Base-by-base conservation (phyloP, 129 eudicot species). In the Mikania micrantha region DNA sequence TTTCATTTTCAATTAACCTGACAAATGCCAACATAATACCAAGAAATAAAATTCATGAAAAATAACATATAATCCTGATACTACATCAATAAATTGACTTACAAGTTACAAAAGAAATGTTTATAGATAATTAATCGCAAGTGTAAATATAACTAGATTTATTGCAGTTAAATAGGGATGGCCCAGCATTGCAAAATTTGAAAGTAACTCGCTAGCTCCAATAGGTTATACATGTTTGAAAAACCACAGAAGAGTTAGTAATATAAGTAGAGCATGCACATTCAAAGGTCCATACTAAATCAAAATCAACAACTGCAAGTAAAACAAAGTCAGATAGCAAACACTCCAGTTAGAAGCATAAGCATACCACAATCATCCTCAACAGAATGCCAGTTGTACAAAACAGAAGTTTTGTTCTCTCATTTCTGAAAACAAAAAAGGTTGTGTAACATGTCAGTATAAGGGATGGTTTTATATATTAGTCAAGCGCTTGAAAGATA, bases 331-430 rank as follows among this genome's bases (percentile, higher is more conserved):
- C 40, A 28, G 15, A 70, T 8, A 56, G 50, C 38, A 49, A 20
- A 65, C 57, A 58, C 53, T 21, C 32, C 19, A 38, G 31, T 47
- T 40, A 60, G 22, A 76, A 69, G 77, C 12, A n/a, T n/a, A 77
- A 19, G 70, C 94, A 4, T 78, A 93, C 99, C 82, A 82, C 86
- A 50, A 93, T 66, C 86, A 83, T 90, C 86, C 99, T 79, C 77
- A 89, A 70, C 74, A 93, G 95, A 79, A 93, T 93, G 64, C 99
- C 99, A 52, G 99, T 93, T 25, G 99, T 93, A 79, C 99, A 93
- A 77, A 93, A 93, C 28, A 93, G 95, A 79, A 93, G 99, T 85
- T 89, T 93, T 58, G 99, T 93, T 66, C 88, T 76, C 77, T 88
- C 99, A 77, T 82, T 86, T 90, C 99, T 93, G 62, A 32, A 42